Base-by-base conservation (phyloP, 768 basidiomycete species). In the Mycena sanguinolenta region DNA sequence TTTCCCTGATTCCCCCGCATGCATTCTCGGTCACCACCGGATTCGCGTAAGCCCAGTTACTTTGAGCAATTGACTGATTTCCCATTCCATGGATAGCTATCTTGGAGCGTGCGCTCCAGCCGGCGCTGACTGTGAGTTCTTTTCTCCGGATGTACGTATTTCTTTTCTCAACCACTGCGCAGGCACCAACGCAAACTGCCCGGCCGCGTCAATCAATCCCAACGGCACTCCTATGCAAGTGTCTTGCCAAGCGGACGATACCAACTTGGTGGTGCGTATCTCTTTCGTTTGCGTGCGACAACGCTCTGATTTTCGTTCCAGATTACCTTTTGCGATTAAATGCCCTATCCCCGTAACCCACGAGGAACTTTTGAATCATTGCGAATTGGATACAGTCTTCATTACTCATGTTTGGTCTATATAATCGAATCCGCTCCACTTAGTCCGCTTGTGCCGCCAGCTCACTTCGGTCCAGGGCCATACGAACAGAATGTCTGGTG, bases 21-120 rank as follows among this genome's bases (percentile, higher is more conserved):
- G 36, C 78, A 17, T 82, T 79, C 75, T 81, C 81, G 2, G 79
- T 82, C 19, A 79, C 78, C 39, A 77, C 78, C 54, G 80, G 80
- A 19, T 82, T 82, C 65, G 76, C 74, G 39, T 39, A 39, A 39
- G 39, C 16, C 13, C 10, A 7, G 9, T 39, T 17, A 4, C 3
- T 3, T 39, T 39, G 8, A 14, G 10, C 39, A 39, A 3, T 39
- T 4, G 16, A 14, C 16, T 14, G 16, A 10, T 39, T 14, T 39
- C 3, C 8, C 4, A 39, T 14, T 39, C 13, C 3, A 17, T 14
- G 32, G 9, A 14, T 14, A 39, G 39, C 76, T 79, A 62, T 67
- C 23, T 25, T 64, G 76, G 76, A 62, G 79, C 78, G n/a, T 79
- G 79, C 68, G 71, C 75, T 46, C 76, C 77, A 7, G 57, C 67